Conservation (phyloP, 768 basidiomycete genomes). For the Chiua virens region DNA sequence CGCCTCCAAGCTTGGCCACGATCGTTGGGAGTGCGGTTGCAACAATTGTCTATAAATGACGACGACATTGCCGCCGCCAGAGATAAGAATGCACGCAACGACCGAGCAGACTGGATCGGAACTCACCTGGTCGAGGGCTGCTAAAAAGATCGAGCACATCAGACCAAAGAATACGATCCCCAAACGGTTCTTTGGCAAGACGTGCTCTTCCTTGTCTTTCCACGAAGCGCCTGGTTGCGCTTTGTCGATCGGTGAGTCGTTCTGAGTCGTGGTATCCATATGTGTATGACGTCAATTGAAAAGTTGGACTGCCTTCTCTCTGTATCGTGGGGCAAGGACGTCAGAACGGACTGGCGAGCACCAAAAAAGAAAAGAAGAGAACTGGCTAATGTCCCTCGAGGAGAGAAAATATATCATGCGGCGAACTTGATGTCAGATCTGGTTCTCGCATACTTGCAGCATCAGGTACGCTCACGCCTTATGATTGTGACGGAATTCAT, state of each 20-base stretch:
- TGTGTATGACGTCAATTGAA: neutral
- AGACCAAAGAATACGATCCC: constrained; percentile 28
- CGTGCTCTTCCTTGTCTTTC: constrained; percentile 53
- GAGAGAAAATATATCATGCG: no score
- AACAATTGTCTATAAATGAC: constrained; percentile 54
- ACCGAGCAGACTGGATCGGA: neutral
- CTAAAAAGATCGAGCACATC: constrained; percentile 33
- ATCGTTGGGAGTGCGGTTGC: constrained; percentile 79
- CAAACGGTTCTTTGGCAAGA: constrained; percentile 41
- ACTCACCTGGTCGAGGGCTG: constrained; percentile 60
- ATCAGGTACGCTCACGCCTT: no score
- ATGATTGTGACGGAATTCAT: no score
- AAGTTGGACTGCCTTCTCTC: no score
- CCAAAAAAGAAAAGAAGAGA: no score
- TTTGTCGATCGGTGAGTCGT: constrained; percentile 16
- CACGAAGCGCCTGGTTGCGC: constrained; percentile 49
- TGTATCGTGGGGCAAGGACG: no score
- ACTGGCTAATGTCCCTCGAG: no score
- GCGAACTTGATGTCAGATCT: no score
- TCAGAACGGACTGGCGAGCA: no score
- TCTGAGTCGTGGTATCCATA: constrained; percentile 10
- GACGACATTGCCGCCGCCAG: neutral
- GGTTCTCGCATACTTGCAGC: no score
- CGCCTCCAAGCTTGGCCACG: constrained; percentile 60
- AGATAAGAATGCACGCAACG: no score